Base-by-base conservation (phyloP, 2,329 filamentous ascomycete genomes). In the Stachybotrys chartarum region DNA sequence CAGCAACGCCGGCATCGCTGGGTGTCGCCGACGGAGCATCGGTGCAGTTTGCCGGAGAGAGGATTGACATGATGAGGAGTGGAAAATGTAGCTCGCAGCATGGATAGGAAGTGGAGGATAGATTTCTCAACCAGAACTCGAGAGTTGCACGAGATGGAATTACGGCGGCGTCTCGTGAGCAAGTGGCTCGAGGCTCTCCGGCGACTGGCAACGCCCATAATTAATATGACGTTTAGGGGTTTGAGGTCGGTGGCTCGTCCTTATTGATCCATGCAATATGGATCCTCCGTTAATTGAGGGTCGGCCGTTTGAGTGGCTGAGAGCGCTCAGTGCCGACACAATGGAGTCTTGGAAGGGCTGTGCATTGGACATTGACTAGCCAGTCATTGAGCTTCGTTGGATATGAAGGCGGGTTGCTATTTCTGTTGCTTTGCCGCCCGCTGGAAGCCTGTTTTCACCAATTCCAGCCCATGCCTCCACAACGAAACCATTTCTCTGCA, bases 1-100 rank as follows among this genome's bases (percentile, higher is more conserved):
- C 79, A 54, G 82, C 81, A 54, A 86, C 77, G 63, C 82, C 77
- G 12, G 81, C 77, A 68, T 85, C 78, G 59, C 80, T 79, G 31
- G 71, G 65, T 6, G 75, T 72, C 4, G 64, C 63, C 6, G 67
- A 62, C 1, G 81, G 81, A 47, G 77, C 70, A 54, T 66, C 60
- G 12, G 70, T 72, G 62, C 77, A 81, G 57, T 74, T 74, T 18
- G 57, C 64, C 55, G 57, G 61, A 30, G 51, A 52, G n/a, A 32
- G 30, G 18, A 51, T 30, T 17, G 24, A 32, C 49, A 51, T 51
- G 49, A 31, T 6, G 35, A 24, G 24, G 4, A 24, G 24, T 24
- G 24, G 24, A 24, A 24, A 24, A 24, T 24, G 24, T 3, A 24
- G 24, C 24, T 24, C 24, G 24, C 24, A 24, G 24, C 24, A 24